Base-by-base conservation (phyloP, 148 eudicot species). In the Linanthus parryae region DNA sequence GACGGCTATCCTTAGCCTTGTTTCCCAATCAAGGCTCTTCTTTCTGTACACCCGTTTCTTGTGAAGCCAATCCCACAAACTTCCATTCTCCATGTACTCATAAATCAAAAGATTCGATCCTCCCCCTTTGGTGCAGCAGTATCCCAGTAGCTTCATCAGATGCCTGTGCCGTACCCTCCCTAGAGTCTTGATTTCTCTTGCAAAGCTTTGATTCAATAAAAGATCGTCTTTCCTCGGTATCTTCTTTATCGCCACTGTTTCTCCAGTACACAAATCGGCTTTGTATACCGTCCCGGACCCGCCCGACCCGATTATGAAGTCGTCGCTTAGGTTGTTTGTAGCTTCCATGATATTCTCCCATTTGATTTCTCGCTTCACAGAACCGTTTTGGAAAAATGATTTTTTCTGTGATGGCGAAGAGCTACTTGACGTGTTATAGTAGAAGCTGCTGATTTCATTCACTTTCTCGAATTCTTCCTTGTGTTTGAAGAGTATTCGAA, bases 291-390 rank as follows among this genome's bases (percentile, higher is more conserved):
- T 89, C 23, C 97, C 97, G 1, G 97, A 89, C n/a, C 97, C 97
- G 8, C 97, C 97, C 2, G 95, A 85, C 19, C 97, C 97, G 26
- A 89, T 73, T 58, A 85, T 63, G 67, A 70, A 85, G 22, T 79
- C 76, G 18, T 89, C 95, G 27, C 78, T 77, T 12, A 89, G 75
- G 68, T 89, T 85, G 60, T 82, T 77, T 17, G 97, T 89, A 5
- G 95, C 95, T 52, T 65, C 91, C 97, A 89, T 85, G 37, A 89
- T 68, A 63, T 77, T 87, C 11, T 82, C 89, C 97, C 97, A 89
- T 44, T 60, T 68, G 73, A 76, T 63, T 19, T 85, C 94, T 30
- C 44, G 56, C 61, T 68, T 77, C 39, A 67, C 42, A 1, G 80
- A 60, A 13, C 67, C 60, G 19, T 73, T 77, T 3, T 57, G 73